Percentiles rank a stretch among this genome's conserved stretches.
These are phyloP conservation scores for Penicillium sp. DNA, from an alignment of 2,329 filamentous ascomycete species.

Conservation along the genomic window DNA sequence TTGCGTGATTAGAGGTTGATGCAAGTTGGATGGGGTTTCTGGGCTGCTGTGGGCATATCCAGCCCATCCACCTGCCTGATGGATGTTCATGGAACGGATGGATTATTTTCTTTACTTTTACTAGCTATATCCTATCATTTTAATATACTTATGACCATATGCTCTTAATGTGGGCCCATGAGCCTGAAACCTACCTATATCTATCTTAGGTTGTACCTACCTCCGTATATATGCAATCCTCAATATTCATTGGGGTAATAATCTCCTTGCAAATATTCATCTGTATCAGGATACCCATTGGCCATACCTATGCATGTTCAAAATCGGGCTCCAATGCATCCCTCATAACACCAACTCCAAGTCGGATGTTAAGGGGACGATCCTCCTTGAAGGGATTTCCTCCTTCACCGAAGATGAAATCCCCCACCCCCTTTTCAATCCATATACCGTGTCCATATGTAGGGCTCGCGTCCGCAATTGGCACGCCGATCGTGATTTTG, in stretches of 20 bases:
- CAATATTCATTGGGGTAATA: neutral
- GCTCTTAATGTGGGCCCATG: neutral
- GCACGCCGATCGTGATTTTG: no score
- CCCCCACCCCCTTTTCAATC: no score
- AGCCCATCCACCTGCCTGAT: no score
- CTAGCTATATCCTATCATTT: neutral
- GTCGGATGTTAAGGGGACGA: neutral
- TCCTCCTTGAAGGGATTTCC: neutral
- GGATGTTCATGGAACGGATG: no score
- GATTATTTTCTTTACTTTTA: no score
- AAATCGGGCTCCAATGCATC: conserved; percentile 3
- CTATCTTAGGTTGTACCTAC: no score
- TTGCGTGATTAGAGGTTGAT: neutral
- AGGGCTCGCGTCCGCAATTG: no score
- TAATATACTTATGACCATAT: conserved; percentile 1
- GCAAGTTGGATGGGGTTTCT: neutral
- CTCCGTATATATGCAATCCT: no score
- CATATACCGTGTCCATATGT: no score
- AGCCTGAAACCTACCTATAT: no score
- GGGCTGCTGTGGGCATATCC: no score
- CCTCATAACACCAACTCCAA: neutral
- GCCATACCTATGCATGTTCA: neutral
- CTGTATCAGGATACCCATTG: neutral
- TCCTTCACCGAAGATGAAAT: neutral
- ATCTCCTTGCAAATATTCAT: neutral